Base-by-base conservation (phyloP, 768 basidiomycete genomes). In the Amyloporia xantha region DNA sequence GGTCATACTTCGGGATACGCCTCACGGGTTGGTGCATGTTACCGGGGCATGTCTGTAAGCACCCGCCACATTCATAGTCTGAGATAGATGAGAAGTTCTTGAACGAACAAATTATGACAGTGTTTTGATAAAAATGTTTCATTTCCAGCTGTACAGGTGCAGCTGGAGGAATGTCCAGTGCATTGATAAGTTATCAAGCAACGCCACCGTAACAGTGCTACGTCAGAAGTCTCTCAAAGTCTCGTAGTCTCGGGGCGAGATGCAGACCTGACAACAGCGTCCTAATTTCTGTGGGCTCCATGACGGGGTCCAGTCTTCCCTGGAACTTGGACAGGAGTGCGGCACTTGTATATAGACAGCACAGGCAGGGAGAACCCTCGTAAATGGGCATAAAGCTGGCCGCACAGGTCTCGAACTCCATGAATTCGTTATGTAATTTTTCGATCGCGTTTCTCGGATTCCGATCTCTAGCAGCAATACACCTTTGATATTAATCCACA, bases 371-470 rank as follows among this genome's bases (percentile, higher is more conserved):
- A 40, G 89, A 86, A 25, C 93, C 92, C 66, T 86, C 86, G 77
- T 93, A 96, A 62, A 99, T 97, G 38, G 94, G 92, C 21, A 88
- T 87, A 61, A 84, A 89, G 56, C 82, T 86, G 35, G 82, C 92
- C 10, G 86, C 91, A 65, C 96, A 99, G 54, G 98, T 81, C 53
- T 94, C 91, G 67, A 99, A 98, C 47, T 90, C 80, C 15, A 88
- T 91, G 63, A 88, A 89, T 60, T 95, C 88, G 69, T 99, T 95
- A 59, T 96, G 98, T 19, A 85, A 74, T 53, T 95, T 85, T 61
- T 97, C 93, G 57, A 96, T 76, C 1, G 91, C 82, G 63, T 99
- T 91, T 33, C 91, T 79, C 3, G 95, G 95, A 72, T 96, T 97
- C 51, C 92, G 83, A 58, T 96, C 91, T 6, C 92, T 94, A 38